phyloP scores from a whole-genome alignment of 192 early-diverging fungal species.

The Mortierella hygrophila region DNA sequence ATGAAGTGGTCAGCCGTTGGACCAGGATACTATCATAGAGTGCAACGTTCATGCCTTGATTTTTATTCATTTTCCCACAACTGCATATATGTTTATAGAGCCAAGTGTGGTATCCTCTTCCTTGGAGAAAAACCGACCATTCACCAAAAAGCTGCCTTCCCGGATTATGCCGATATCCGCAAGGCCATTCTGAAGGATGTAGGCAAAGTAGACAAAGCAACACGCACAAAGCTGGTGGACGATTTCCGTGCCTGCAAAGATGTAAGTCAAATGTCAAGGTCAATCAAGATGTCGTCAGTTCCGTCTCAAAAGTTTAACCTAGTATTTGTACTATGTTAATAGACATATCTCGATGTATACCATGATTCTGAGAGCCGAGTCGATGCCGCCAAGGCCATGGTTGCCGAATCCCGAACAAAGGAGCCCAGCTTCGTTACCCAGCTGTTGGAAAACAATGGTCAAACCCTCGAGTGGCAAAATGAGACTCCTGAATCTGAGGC shows the following conservation, averaged over 20 bases:
- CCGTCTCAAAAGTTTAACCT: not conserved
- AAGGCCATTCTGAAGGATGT: not conserved
- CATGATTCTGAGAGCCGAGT: not conserved
- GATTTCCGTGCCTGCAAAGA: not conserved
- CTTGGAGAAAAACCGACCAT: not conserved
- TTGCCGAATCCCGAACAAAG: not conserved
- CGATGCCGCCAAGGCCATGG: not conserved
- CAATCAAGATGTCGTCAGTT: not conserved
- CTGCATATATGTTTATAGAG: not conserved
- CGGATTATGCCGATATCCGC: not conserved
- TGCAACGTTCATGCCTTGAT: too few species aligned
- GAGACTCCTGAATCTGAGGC: conserved; percentile 3
- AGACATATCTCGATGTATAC: not conserved
- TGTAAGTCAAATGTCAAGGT: not conserved
- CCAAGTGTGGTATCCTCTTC: not conserved
- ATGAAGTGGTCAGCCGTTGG: too few species aligned
- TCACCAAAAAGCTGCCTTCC: not conserved
- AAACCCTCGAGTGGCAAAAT: not conserved
- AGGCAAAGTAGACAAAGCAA: not conserved
- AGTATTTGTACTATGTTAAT: not conserved
- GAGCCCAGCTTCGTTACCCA: not conserved
- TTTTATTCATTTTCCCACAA: too few species aligned
- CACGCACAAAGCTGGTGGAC: not conserved
- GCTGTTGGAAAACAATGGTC: not conserved
- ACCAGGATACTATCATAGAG: too few species aligned